Conservation (phyloP, 306 rosid genomes). For the Castanea mollissima region DNA sequence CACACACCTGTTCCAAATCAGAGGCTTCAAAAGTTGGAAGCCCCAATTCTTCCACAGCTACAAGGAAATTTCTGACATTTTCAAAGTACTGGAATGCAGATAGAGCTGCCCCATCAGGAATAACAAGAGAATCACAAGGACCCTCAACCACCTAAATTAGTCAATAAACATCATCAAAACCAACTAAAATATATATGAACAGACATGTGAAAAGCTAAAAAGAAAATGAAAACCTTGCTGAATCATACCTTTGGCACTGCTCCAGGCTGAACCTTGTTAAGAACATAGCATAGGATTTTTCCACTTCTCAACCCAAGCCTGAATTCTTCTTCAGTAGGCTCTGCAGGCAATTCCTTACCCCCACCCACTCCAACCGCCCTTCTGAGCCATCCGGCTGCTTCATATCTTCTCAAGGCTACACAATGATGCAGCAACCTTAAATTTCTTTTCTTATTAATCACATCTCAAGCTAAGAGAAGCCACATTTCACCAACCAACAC, state of each 20-base stretch:
- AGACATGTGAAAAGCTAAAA: background rate
- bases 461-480: background rate
- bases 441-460: background rate
- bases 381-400: constrained; percentile 89
- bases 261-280: constrained; percentile 80
- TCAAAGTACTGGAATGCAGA: constrained; percentile 66
- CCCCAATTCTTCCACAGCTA: constrained; percentile 56
- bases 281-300: constrained; percentile 77
- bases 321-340: constrained; percentile 92
- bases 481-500: background rate
- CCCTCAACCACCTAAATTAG: constrained; percentile 54
- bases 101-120: constrained; percentile 60
- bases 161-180: constrained; percentile 9
- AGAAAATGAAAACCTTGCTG: background rate
- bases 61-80: constrained; percentile 58
- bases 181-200: background rate
- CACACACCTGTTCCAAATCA: constrained; percentile 75
- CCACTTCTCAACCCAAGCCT: constrained; percentile 86
- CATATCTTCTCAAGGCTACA: constrained; percentile 83
- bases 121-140: constrained; percentile 38
- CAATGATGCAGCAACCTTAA: background rate
- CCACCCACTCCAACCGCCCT: constrained; percentile 70
- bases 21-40: constrained; percentile 85
- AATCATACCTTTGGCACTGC: constrained; percentile 65
- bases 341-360: constrained; percentile 84